A percentile compares a stretch with the other conserved stretches of the same genome.
phyloP scores from a whole-genome alignment of 1,284 basidiomycete genomes.

The Mycena sp. region DNA sequence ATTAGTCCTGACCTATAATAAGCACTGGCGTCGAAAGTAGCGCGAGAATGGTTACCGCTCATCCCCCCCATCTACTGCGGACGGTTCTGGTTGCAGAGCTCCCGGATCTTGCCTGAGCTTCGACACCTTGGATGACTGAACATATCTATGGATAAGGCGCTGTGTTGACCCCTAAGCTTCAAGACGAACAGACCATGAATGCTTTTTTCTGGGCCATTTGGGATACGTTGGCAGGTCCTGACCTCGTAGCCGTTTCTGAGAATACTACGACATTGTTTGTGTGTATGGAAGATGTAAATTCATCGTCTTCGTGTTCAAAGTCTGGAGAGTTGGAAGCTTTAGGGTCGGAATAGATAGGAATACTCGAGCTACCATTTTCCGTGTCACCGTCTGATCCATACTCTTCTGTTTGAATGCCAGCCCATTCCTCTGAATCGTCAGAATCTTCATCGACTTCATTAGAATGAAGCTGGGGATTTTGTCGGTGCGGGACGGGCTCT shows the following conservation, averaged over 20 bases:
- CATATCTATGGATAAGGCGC: not conserved
- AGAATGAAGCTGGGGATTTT: constrained; percentile 31
- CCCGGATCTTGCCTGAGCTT: constrained; percentile 55
- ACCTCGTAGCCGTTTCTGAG: constrained; percentile 48
- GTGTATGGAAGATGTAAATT: constrained; percentile 44
- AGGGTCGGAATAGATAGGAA: not conserved
- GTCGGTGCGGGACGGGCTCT: constrained; percentile 14
- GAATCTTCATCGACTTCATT: constrained; percentile 18
- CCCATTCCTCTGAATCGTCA: constrained; percentile 46
- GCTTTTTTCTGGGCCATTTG: constrained; percentile 62
- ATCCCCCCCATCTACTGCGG: constrained; percentile 53
- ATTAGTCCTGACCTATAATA: constrained; percentile 61
- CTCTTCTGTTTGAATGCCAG: constrained; percentile 17
- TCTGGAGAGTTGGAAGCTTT: constrained; percentile 32
- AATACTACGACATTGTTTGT: constrained; percentile 65
- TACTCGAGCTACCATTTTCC: constrained; percentile 8
- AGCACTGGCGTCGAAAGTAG: not conserved
- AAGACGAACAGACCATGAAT: constrained; percentile 69
- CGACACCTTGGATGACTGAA: constrained; percentile 79
- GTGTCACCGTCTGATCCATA: constrained; percentile 29
- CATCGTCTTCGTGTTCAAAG: constrained; percentile 54
- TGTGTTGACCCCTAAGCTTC: not conserved
- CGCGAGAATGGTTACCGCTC: constrained; percentile 49
- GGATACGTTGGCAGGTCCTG: constrained; percentile 33
- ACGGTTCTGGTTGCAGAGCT: constrained; percentile 30